These are phyloP conservation scores for Adiantum capillusveneris DNA, from an alignment of 75 land plant genomes.

Conservation along the genomic window DNA sequence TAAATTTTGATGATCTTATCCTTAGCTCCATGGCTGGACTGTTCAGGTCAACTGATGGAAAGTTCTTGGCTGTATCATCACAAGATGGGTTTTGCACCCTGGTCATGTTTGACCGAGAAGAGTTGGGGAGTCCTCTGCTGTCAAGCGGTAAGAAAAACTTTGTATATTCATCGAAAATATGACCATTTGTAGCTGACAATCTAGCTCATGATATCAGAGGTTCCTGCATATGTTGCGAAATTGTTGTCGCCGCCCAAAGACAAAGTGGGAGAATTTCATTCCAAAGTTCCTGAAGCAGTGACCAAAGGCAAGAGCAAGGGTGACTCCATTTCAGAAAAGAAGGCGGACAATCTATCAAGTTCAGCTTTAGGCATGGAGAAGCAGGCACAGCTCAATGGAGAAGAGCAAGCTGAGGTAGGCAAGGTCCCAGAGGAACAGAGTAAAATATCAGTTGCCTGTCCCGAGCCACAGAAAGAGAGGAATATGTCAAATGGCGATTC, in stretches of 20 bases:
- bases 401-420: background rate
- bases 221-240: conserved; percentile 23
- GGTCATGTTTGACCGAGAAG: conserved; percentile 69
- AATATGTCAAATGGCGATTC: no score
- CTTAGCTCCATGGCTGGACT: background rate
- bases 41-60: conserved; percentile 73
- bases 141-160: conserved; percentile 34
- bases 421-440: background rate
- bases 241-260: conserved; percentile 15
- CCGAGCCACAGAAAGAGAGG: no score
- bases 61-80: conserved; percentile 75
- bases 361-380: background rate
- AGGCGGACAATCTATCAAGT: background rate
- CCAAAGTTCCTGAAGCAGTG: background rate
- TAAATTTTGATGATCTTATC: conserved; percentile 3
- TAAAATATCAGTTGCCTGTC: background rate
- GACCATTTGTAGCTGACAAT: background rate
- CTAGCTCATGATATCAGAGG: conserved; percentile 10
- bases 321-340: background rate
- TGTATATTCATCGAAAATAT: background rate
- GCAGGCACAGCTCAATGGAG: background rate
- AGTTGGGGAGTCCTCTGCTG: conserved; percentile 56
- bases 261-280: background rate
- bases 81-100: conserved; percentile 94
- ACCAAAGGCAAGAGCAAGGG: background rate